A percentile compares a stretch with the other conserved stretches of the same genome.
Evolutionary conservation across 2,329 filamentous ascomycete species (phyloP).

Genomic region (Sclerotinia trifoliorum): DNA sequence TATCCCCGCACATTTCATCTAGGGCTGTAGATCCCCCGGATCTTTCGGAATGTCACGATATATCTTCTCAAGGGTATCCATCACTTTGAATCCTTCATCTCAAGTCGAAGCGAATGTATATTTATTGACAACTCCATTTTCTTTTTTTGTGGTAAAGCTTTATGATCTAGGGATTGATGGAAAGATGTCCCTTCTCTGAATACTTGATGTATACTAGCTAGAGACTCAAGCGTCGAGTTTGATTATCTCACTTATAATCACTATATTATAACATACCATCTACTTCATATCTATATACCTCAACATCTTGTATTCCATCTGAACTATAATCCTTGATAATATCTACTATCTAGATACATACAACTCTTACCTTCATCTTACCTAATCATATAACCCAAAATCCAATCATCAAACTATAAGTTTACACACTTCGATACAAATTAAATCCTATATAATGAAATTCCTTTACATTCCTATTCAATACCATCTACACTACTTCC

Average conservation of each 20-base stretch:
- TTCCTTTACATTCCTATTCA: not conserved
- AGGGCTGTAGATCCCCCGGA: conserved; percentile 3
- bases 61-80: not conserved
- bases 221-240: not conserved
- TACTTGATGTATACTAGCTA: not conserved
- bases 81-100: not conserved
- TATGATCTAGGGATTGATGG: not conserved
- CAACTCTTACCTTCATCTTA: too few species aligned
- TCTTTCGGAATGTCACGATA: not conserved
- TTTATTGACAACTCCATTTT: not conserved
- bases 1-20: not conserved
- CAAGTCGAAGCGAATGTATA: too few species aligned
- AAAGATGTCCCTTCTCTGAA: not conserved
- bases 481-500: not conserved
- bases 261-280: too few species aligned
- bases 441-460: not conserved
- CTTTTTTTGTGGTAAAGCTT: too few species aligned
- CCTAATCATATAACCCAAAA: too few species aligned
- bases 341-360: too few species aligned
- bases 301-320: not conserved
- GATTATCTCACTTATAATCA: not conserved
- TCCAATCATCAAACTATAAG: too few species aligned
- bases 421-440: too few species aligned
- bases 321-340: too few species aligned
- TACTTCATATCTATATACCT: not conserved